Evolutionary conservation across 2,329 filamentous ascomycete genomes (phyloP).

Genomic region (Fusarium nematophilum): DNA sequence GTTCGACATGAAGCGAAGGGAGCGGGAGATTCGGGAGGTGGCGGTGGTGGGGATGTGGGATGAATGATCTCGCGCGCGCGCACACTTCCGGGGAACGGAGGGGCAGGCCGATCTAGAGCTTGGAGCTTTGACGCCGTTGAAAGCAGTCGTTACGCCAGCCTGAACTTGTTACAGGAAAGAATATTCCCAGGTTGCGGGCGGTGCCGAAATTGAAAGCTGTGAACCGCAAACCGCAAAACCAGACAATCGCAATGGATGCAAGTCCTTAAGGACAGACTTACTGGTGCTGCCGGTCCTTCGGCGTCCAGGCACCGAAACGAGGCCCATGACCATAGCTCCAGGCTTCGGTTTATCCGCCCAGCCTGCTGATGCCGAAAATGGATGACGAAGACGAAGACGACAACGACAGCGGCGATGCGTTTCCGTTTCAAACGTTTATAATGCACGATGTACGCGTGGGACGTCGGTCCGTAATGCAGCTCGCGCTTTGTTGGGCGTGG

Average conservation of each 20-base stretch:
- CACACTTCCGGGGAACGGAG: slow-evolving; percentile 36
- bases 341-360: slow-evolving; percentile 18
- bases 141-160: not conserved
- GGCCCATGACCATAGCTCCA: slow-evolving; percentile 48
- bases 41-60: slow-evolving; percentile 40
- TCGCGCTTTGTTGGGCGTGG: slow-evolving; percentile 30
- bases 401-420: not conserved
- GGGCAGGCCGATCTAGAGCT: slow-evolving; percentile 31
- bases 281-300: slow-evolving; percentile 46
- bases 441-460: not conserved
- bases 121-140: slow-evolving; percentile 24
- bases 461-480: slow-evolving; percentile 10
- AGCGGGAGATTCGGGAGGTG: slow-evolving; percentile 36
- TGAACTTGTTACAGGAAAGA: slow-evolving; percentile 3
- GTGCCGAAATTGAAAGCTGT: slow-evolving; percentile 9
- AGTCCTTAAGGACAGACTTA: slow-evolving; percentile 28
- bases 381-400: not conserved
- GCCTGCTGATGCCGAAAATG: slow-evolving; percentile 8
- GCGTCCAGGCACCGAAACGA: slow-evolving; percentile 47
- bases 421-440: slow-evolving; percentile 2
- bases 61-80: slow-evolving; percentile 31
- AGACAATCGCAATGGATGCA: not conserved
- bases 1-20: slow-evolving; percentile 31
- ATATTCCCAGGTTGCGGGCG: slow-evolving; percentile 6
- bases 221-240: not conserved